A percentile compares a stretch with the other conserved stretches of the same genome.
phyloP scores from a whole-genome alignment of 2,329 filamentous ascomycete genomes.

The Sphaerulina vaccinii region DNA sequence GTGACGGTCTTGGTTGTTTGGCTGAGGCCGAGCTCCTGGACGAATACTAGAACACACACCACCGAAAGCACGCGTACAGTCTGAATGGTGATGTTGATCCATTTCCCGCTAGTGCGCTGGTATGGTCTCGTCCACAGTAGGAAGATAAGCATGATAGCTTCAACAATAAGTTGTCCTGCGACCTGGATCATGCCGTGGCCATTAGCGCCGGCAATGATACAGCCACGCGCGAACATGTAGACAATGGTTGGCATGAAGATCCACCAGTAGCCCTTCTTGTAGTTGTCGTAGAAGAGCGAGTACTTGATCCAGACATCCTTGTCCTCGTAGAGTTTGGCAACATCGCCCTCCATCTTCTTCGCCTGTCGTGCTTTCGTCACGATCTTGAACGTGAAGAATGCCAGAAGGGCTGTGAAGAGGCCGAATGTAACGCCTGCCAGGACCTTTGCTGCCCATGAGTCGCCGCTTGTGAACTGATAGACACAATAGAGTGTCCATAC shows the following conservation, averaged over 20 bases:
- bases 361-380: slow-evolving; percentile 71
- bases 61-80: slow-evolving; percentile 86
- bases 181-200: slow-evolving; percentile 82
- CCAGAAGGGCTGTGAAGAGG: slow-evolving; percentile 77
- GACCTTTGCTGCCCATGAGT: slow-evolving; percentile 87
- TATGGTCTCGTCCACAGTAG: slow-evolving; percentile 85
- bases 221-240: slow-evolving; percentile 88
- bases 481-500: slow-evolving; percentile 95
- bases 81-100: slow-evolving; percentile 92
- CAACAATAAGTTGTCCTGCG: slow-evolving; percentile 75
- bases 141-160: slow-evolving; percentile 73
- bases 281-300: slow-evolving; percentile 94
- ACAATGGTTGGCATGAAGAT: slow-evolving; percentile 84
- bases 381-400: slow-evolving; percentile 81
- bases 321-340: slow-evolving; percentile 74
- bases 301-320: slow-evolving; percentile 93
- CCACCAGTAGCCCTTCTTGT: slow-evolving; percentile 96
- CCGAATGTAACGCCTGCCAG: slow-evolving; percentile 79
- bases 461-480: slow-evolving; percentile 89
- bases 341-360: slow-evolving; percentile 72
- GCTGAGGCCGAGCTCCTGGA: slow-evolving; percentile 83
- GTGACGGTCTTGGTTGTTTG: slow-evolving; percentile 93
- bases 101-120: slow-evolving; percentile 79
- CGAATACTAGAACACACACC: slow-evolving; percentile 85
- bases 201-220: slow-evolving; percentile 78